phyloP scores from a whole-genome alignment of 495 filamentous ascomycete genomes.

The Tuber brumale region DNA sequence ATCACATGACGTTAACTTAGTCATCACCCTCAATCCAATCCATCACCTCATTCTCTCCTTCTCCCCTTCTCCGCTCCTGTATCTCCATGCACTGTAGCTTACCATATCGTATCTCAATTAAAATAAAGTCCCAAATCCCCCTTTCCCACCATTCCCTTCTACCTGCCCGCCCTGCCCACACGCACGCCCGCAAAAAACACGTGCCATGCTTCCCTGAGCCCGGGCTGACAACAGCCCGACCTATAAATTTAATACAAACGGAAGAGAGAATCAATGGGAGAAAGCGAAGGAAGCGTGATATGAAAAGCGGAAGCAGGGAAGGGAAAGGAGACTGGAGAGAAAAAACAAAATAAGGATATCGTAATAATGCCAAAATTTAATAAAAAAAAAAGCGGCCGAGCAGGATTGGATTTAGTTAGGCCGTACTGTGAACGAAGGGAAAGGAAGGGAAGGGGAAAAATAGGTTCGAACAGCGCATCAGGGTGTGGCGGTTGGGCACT shows the following conservation, averaged over 20 bases:
- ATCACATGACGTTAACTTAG: background rate
- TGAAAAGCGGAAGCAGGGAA: background rate
- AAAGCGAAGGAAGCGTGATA: background rate
- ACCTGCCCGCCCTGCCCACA: background rate
- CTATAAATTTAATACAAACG: too few relatives aligned
- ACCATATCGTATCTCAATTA: too few relatives aligned
- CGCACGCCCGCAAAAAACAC: background rate
- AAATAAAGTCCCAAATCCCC: too few relatives aligned
- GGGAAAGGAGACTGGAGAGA: background rate
- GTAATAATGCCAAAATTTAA: background rate
- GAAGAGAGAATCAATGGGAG: background rate
- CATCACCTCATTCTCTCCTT: background rate
- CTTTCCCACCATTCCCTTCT: background rate
- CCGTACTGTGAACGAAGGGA: background rate
- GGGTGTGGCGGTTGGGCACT: background rate
- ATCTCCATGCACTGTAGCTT: background rate
- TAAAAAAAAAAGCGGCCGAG: slow-evolving; percentile 1
- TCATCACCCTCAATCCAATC: background rate
- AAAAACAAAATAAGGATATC: background rate
- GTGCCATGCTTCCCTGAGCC: background rate
- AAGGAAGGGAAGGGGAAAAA: background rate
- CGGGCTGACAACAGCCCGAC: background rate
- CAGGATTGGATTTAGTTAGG: background rate
- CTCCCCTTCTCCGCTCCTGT: background rate
- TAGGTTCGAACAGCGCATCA: background rate